phyloP scores from a whole-genome alignment of 2,329 filamentous ascomycete species.

The Dactylellina cionopaga region DNA sequence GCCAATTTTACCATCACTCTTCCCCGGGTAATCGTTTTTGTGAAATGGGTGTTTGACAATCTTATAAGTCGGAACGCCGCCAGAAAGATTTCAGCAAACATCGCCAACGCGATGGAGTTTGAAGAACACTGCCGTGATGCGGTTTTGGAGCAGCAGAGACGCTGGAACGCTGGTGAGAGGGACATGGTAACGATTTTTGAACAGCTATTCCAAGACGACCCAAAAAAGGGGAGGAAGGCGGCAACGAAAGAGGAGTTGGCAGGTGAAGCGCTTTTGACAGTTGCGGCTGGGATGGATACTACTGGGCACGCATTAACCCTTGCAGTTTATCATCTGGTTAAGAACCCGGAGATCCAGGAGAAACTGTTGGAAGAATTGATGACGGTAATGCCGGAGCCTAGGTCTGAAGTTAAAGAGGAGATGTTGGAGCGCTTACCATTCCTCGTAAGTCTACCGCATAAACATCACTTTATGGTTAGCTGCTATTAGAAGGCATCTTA shows the following conservation, averaged over 20 bases:
- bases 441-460: neutral
- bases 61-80: neutral
- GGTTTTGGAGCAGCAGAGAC: slow-evolving; percentile 13
- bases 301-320: slow-evolving; percentile 15
- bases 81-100: slow-evolving; percentile 8
- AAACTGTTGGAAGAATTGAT: slow-evolving; percentile 27
- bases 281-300: slow-evolving; percentile 42
- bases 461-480: neutral
- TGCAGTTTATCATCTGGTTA: slow-evolving; percentile 25
- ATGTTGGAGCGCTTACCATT: slow-evolving; percentile 12
- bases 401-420: slow-evolving; percentile 15
- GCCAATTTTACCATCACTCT: neutral
- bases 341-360: slow-evolving; percentile 18
- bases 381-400: slow-evolving; percentile 15
- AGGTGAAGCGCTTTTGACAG: slow-evolving; percentile 5
- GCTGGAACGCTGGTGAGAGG: slow-evolving; percentile 15
- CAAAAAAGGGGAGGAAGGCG: slow-evolving; percentile 31
- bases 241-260: slow-evolving; percentile 4
- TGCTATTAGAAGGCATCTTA: neutral
- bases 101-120: slow-evolving; percentile 12
- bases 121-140: slow-evolving; percentile 14
- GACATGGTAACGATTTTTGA: slow-evolving; percentile 29
- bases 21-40: neutral
- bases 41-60: slow-evolving; percentile 23
- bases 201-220: slow-evolving; percentile 30